Percentiles rank a stretch among this genome's conserved stretches.
These are phyloP conservation scores for Trematosphaeria pertusa DNA, from an alignment of 2,329 filamentous ascomycete species.

Conservation along the genomic window DNA sequence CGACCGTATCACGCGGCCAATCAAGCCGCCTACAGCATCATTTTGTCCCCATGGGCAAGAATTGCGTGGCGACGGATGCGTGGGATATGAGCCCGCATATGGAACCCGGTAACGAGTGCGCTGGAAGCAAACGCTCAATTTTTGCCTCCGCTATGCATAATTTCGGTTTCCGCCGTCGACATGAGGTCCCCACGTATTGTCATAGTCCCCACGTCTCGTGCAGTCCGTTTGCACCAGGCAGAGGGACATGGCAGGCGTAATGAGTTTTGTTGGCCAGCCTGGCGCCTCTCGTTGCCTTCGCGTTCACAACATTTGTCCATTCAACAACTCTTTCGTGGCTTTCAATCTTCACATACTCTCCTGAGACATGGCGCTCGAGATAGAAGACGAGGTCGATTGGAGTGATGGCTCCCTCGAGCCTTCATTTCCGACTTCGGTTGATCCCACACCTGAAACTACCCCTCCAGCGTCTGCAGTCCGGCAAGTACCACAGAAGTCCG, in stretches of 20 bases:
- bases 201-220: neutral
- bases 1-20: too few species aligned
- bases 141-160: too few species aligned
- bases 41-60: too few species aligned
- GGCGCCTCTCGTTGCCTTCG: too few species aligned
- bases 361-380: constrained; percentile 16
- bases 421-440: neutral
- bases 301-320: too few species aligned
- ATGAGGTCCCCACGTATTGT: neutral
- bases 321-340: neutral
- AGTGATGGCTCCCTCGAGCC: constrained; percentile 26
- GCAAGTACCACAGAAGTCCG: neutral
- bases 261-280: neutral
- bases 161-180: neutral
- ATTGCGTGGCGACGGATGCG: too few species aligned
- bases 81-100: too few species aligned
- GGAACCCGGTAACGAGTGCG: neutral
- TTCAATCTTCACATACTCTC: too few species aligned
- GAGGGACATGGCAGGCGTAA: neutral
- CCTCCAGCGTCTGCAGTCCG: neutral
- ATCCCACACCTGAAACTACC: neutral
- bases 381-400: constrained; percentile 36
- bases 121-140: constrained; percentile 20
- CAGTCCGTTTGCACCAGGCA: constrained; percentile 3
- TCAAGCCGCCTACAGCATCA: too few species aligned